Evolutionary conservation across 805 yeast genomes (phyloP).

Genomic region (Yamadazyma nakazawae): DNA sequence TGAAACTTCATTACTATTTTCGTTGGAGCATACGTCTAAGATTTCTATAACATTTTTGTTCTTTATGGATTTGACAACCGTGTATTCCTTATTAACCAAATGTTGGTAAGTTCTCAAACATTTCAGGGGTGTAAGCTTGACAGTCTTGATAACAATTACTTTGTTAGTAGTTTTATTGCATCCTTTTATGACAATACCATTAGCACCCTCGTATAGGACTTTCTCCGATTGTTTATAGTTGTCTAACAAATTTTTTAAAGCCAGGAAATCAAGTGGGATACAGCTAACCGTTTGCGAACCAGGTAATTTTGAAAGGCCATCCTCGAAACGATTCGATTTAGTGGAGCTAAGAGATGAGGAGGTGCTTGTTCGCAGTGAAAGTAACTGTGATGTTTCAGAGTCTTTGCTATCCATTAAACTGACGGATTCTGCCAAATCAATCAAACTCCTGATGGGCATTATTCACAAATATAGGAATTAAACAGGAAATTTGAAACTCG

Average conservation of each 20-base stretch:
- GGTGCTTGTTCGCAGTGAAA: too few species aligned
- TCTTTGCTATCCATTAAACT: too few species aligned
- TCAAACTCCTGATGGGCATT: neutral
- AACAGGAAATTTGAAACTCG: too few species aligned
- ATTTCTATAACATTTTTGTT: conserved; percentile 29
- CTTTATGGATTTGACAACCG: conserved; percentile 24
- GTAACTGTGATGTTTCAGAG: too few species aligned
- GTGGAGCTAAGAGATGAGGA: too few species aligned
- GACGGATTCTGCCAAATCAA: neutral
- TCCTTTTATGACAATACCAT: conserved; percentile 37
- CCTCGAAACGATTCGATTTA: neutral
- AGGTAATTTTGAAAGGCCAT: too few species aligned
- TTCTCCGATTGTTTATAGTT: conserved; percentile 3
- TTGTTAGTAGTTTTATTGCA: conserved; percentile 18
- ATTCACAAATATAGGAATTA: neutral
- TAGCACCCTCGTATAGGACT: conserved; percentile 38
- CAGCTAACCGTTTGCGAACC: neutral
- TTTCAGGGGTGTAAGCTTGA: conserved; percentile 20
- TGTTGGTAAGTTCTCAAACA: conserved; percentile 15
- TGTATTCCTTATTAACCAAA: conserved; percentile 29
- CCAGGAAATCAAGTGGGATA: neutral
- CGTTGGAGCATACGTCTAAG: conserved; percentile 21
- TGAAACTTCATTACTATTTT: conserved; percentile 22
- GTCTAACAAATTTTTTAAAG: neutral
- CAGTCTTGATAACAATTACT: conserved; percentile 28